Evolutionary conservation across 2,329 filamentous ascomycete species (phyloP).

Genomic region (Sphaerulina vaccinii): DNA sequence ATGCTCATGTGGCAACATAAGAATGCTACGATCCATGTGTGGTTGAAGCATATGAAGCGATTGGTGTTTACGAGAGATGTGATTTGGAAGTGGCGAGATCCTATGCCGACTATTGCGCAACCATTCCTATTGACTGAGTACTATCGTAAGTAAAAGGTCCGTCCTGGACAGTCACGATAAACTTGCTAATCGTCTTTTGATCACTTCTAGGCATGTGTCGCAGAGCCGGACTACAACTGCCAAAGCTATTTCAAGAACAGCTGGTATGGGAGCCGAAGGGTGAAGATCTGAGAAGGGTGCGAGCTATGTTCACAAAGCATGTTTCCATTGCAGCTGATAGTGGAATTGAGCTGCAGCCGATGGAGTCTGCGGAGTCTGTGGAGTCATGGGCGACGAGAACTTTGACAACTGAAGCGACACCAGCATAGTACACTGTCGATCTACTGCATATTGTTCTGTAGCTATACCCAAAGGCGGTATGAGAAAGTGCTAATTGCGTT

Average conservation of each 20-base stretch:
- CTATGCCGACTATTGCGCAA: slow-evolving; percentile 32
- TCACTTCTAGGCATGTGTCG: slow-evolving; percentile 7
- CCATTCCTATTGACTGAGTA: slow-evolving; percentile 36
- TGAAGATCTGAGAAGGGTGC: slow-evolving; percentile 10
- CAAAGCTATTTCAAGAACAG: slow-evolving; percentile 19
- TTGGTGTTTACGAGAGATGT: slow-evolving; percentile 35
- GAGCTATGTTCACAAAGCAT: slow-evolving; percentile 10
- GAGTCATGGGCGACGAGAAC: not conserved
- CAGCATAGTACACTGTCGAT: no score
- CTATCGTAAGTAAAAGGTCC: slow-evolving; percentile 17
- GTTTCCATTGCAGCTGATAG: slow-evolving; percentile 2
- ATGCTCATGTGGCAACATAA: slow-evolving; percentile 35
- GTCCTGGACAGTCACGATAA: not conserved
- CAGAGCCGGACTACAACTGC: slow-evolving; percentile 14
- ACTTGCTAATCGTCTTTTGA: not conserved
- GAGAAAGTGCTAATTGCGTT: no score
- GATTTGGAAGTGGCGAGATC: slow-evolving; percentile 30
- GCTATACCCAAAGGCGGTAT: no score
- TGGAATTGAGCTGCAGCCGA: not conserved
- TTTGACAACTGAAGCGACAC: not conserved
- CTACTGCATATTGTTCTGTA: no score
- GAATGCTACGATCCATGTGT: slow-evolving; percentile 20
- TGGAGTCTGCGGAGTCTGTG: not conserved
- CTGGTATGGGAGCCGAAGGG: slow-evolving; percentile 19
- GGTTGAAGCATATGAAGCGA: slow-evolving; percentile 32